Evolutionary conservation across 495 filamentous ascomycete species (phyloP), one percentile per base, ranked within the genome.

Genomic region (Penicillium bialowiezense): DNA sequence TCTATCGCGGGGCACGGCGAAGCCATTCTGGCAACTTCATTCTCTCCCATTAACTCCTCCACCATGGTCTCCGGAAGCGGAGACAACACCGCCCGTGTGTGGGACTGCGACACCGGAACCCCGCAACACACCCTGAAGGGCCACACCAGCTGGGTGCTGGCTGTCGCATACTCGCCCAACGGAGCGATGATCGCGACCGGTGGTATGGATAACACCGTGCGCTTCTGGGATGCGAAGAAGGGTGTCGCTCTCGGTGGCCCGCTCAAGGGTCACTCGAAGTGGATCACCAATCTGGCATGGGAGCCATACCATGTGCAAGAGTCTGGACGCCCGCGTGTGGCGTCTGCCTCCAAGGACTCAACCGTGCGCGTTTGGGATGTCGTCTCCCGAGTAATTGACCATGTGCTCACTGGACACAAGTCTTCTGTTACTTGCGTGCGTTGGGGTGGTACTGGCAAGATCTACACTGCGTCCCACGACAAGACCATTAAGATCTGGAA

Each of bases 71-170:
- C 87, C 6, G 95, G 91, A 0, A 90, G 86, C 52, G 95, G 95
- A 29, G 95, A 99, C 56, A 83, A 83, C 26, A 97, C 95, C 6
- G 95, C 93, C 6, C 75, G 95, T 38, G 82, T 99, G 71, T 97
- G 89, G 87, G 93, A 99, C 57, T 95, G 90, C 44, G 89, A 97
- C 59, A 97, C 89, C 0, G 91, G 91, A 36, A 97, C 92, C 1
- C 91, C 95, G 0, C 71, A 90, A 44, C 80, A 87, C 63, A 97
- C 91, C 2, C 68, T 99, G 18, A 95, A 95, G 63, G 93, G 93
- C 10, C 95, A 97, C 65, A 89, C 87, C 12, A 86, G 86, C 51
- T 97, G 91, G 92, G 91, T 99, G 7, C 71, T 99, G 54, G 88
- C 83, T 2, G 87, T 95, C 12, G 81, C 77, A 48, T 99, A 87